Evolutionary conservation across 2,329 filamentous ascomycete species (phyloP).

Genomic region (Trichophyton mentagrophytes): DNA sequence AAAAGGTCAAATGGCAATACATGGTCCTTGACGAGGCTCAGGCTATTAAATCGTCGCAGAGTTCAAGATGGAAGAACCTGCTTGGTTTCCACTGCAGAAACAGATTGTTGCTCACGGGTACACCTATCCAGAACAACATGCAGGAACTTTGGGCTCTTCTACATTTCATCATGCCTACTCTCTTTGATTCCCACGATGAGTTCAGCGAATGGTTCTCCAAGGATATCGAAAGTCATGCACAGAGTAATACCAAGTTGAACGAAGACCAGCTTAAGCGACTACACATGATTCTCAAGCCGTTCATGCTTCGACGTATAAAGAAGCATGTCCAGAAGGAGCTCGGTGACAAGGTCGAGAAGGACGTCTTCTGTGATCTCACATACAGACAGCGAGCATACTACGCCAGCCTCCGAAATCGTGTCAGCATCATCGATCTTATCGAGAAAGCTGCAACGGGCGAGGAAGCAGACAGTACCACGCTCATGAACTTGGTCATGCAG

Average conservation of each 20-base stretch:
- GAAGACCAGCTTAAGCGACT: constrained; percentile 93
- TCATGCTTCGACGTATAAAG: constrained; percentile 99
- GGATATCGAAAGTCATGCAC: constrained; percentile 86
- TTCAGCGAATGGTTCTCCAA: constrained; percentile 44
- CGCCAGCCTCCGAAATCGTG: constrained; percentile 82
- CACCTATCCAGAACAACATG: constrained; percentile 88
- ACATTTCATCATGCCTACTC: constrained; percentile 88
- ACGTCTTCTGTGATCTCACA: constrained; percentile 92
- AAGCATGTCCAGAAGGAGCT: constrained; percentile 99
- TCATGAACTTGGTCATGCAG: constrained; percentile 99
- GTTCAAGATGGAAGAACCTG: constrained; percentile 83
- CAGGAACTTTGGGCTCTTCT: constrained; percentile 92
- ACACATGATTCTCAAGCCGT: constrained; percentile 98
- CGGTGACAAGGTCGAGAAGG: constrained; percentile 94
- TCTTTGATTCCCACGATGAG: constrained; percentile 57
- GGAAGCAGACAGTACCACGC: constrained; percentile 82
- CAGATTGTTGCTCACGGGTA: constrained; percentile 88
- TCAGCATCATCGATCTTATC: constrained; percentile 96
- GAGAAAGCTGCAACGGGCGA: constrained; percentile 93
- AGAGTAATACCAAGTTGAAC: constrained; percentile 98
- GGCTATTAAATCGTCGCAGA: constrained; percentile 90
- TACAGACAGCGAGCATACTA: constrained; percentile 94
- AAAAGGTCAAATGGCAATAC: constrained; percentile 46
- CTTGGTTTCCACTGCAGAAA: constrained; percentile 85
- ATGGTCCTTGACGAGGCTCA: constrained; percentile 94